A percentile compares a stretch with the other conserved stretches of the same genome.
These are phyloP conservation scores for Lolium rigidum DNA, from an alignment of 176 grass and related monocot species.

Conservation along the genomic window DNA sequence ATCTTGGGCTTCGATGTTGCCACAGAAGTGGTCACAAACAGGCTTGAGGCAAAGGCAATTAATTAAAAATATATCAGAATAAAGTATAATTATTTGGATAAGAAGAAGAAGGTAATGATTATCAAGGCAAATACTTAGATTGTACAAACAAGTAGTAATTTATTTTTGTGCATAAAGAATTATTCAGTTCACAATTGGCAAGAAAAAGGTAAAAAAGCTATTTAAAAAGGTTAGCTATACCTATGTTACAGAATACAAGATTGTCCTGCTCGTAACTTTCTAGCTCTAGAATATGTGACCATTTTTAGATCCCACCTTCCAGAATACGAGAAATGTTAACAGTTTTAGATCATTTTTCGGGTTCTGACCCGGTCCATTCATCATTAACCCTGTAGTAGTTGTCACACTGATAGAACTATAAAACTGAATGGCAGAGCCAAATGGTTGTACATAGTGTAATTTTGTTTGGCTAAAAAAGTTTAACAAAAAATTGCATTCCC, in stretches of 20 bases:
- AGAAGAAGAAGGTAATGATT: background rate
- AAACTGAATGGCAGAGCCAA: background rate
- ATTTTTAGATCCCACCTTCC: background rate
- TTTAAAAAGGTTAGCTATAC: background rate
- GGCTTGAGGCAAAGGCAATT: conserved; percentile 3
- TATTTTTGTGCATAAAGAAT: background rate
- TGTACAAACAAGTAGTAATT: background rate
- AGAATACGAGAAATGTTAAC: background rate
- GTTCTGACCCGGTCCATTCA: background rate
- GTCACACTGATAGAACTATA: background rate
- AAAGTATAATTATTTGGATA: conserved; percentile 9
- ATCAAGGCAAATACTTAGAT: background rate
- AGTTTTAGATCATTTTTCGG: background rate
- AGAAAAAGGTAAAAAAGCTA: background rate
- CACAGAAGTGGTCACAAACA: conserved; percentile 2
- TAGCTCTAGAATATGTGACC: background rate
- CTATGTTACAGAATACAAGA: background rate
- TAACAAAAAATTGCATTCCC: background rate
- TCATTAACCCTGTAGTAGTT: background rate
- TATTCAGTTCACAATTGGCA: background rate
- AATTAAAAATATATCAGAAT: background rate
- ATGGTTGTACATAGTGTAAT: background rate
- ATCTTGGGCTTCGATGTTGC: conserved; percentile 13
- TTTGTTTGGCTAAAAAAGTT: conserved; percentile 18
- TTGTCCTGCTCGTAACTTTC: background rate